These are phyloP conservation scores for Eimeria praecox DNA, from an alignment of 169 alveolate genomes.

Conservation along the genomic window DNA sequence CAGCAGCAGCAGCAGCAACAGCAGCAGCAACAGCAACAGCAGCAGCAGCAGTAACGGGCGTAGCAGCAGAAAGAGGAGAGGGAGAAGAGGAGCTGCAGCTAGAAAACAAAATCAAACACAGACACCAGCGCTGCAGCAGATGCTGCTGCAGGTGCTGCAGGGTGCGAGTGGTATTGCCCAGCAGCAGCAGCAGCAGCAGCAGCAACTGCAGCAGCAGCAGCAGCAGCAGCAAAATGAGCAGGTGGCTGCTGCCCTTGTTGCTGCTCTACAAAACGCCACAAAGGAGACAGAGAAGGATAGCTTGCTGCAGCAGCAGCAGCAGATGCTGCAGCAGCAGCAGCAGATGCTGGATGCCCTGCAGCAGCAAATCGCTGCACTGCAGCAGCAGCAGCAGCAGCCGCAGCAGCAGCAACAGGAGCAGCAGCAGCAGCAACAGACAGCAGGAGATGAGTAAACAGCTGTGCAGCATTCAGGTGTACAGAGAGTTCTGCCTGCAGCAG, in stretches of 20 bases:
- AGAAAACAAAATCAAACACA: too few relatives aligned
- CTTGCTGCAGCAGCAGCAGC: too few relatives aligned
- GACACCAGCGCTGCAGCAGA: background rate
- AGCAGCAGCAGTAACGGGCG: background rate
- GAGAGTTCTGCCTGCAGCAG: background rate
- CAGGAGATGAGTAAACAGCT: background rate
- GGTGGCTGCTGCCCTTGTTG: too few relatives aligned
- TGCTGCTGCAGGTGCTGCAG: background rate
- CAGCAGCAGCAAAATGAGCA: background rate
- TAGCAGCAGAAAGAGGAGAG: background rate
- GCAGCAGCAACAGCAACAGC: background rate
- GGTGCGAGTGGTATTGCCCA: too few relatives aligned
- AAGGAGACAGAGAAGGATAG: too few relatives aligned
- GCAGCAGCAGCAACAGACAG: conserved; percentile 40
- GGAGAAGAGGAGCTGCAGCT: conserved; percentile 1
- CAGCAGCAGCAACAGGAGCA: background rate
- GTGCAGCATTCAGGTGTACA: background rate
- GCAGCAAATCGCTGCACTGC: background rate
- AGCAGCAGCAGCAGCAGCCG: conserved; percentile 29
- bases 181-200: too few relatives aligned
- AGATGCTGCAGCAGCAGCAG: too few relatives aligned
- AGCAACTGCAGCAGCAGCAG: too few relatives aligned
- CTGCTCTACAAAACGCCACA: too few relatives aligned
- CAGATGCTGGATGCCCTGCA: too few relatives aligned
- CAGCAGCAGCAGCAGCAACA: background rate